These are phyloP conservation scores for Sporisorium scitamineum DNA, from an alignment of 1,284 basidiomycete species.

Conservation along the genomic window DNA sequence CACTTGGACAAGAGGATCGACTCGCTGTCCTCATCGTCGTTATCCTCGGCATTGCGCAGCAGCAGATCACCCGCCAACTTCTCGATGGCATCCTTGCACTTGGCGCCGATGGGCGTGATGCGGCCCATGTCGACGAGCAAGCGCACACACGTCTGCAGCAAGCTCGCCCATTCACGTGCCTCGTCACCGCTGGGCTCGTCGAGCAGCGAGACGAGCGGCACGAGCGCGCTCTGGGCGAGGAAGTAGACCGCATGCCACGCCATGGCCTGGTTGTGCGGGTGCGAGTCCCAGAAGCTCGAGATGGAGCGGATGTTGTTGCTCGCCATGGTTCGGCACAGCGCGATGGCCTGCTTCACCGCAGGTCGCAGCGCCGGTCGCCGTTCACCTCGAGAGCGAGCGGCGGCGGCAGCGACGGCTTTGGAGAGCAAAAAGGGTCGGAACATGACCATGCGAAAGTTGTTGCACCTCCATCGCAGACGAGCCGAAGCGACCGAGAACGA, in stretches of 20 bases:
- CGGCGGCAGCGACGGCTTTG: conserved; percentile 41
- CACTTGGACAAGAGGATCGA: conserved; percentile 36
- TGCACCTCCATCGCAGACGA: conserved; percentile 48
- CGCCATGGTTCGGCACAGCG: conserved; percentile 48
- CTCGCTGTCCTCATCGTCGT: conserved; percentile 18
- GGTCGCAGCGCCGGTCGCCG: conserved; percentile 37
- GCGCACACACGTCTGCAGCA: conserved; percentile 40
- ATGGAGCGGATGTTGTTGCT: conserved; percentile 50
- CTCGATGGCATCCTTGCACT: conserved; percentile 54
- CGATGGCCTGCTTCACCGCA: conserved; percentile 51
- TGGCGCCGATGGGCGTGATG: conserved; percentile 47
- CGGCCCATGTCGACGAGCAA: conserved; percentile 49
- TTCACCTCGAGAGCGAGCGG: conserved; percentile 38
- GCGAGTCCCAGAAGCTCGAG: conserved; percentile 50
- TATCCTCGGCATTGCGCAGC: conserved; percentile 20
- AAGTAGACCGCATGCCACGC: conserved; percentile 55
- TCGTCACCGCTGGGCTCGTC: conserved; percentile 40
- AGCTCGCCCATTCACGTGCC: conserved; percentile 40
- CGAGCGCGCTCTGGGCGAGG: conserved; percentile 49
- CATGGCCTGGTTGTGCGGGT: conserved; percentile 54
- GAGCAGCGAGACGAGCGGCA: conserved; percentile 49
- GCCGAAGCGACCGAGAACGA: conserved; percentile 49
- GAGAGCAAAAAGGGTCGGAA: conserved; percentile 54
- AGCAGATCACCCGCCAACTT: conserved; percentile 32
- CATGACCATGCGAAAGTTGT: conserved; percentile 57